Conservation (phyloP, 345 rosid species). For the Euphorbia peplus region DNA sequence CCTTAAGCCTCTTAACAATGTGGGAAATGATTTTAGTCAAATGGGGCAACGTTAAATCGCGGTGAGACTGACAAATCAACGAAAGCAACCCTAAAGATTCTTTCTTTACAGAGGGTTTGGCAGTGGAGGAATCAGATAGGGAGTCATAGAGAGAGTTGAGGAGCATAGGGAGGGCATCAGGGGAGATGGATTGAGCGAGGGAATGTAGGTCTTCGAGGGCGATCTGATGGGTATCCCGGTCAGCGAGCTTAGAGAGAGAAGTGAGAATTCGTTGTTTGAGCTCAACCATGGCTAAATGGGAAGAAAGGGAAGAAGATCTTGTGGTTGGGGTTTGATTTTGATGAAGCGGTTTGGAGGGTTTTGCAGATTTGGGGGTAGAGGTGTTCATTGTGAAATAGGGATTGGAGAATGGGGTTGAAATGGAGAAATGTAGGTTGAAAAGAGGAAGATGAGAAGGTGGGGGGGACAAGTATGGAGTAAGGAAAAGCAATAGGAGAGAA, state of each 20-base stretch:
- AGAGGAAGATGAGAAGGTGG: no score
- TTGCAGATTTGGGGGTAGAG: constrained; percentile 42
- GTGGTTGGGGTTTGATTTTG: constrained; percentile 32
- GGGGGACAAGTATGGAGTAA: constrained; percentile 5
- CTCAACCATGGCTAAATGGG: constrained; percentile 94
- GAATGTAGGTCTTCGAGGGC: constrained; percentile 90
- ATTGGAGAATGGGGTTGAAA: not conserved
- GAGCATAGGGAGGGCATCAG: constrained; percentile 78
- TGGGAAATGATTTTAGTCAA: constrained; percentile 66
- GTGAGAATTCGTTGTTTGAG: constrained; percentile 82
- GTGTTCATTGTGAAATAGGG: constrained; percentile 41
- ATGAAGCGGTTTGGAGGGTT: constrained; percentile 30
- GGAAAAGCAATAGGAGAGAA: not conserved
- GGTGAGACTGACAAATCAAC: constrained; percentile 48
- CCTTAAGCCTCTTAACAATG: constrained; percentile 73
- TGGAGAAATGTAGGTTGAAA: not conserved
- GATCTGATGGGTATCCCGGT: constrained; percentile 93
- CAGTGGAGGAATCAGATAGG: constrained; percentile 50
- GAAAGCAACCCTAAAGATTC: constrained; percentile 78
- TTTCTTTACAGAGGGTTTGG: constrained; percentile 84
- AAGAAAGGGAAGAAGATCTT: constrained; percentile 60
- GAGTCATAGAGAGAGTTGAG: constrained; percentile 88
- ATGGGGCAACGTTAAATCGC: constrained; percentile 65
- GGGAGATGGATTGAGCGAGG: constrained; percentile 58
- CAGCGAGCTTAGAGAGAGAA: constrained; percentile 85